These are phyloP conservation scores for Daldinia loculata DNA, from an alignment of 495 filamentous ascomycete species.

Conservation along the genomic window DNA sequence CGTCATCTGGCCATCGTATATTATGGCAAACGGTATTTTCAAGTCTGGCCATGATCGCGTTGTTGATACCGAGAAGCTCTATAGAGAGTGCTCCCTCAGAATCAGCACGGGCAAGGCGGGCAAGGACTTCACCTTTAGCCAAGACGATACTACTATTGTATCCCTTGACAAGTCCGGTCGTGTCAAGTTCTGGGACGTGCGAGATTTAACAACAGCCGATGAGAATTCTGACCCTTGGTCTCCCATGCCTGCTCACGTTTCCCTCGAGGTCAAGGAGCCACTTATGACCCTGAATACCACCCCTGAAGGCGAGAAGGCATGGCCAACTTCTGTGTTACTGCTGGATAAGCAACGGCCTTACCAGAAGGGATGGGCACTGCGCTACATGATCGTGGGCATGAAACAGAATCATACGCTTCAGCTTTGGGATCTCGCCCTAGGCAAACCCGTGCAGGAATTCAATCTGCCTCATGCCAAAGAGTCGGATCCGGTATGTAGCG, in stretches of 20 bases:
- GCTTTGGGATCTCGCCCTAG: constrained; percentile 96
- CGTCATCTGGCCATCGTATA: constrained; percentile 83
- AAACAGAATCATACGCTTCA: constrained; percentile 99
- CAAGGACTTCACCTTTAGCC: constrained; percentile 97
- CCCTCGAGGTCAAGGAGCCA: constrained; percentile 78
- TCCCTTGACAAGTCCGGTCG: constrained; percentile 96
- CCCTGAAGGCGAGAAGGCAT: constrained; percentile 82
- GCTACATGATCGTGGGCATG: constrained; percentile 96
- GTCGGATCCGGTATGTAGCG: constrained; percentile 94
- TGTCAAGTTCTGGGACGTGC: constrained; percentile 97
- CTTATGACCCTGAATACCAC: constrained; percentile 80
- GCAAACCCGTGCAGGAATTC: constrained; percentile 94
- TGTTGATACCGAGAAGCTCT: constrained; percentile 84
- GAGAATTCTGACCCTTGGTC: constrained; percentile 61
- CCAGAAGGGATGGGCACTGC: constrained; percentile 80
- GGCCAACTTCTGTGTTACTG: constrained; percentile 94
- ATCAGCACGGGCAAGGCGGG: constrained; percentile 97
- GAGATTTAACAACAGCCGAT: constrained; percentile 69
- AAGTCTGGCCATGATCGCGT: constrained; percentile 75
- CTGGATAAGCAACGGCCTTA: constrained; percentile 94
- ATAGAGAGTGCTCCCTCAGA: constrained; percentile 83
- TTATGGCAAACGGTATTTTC: constrained; percentile 73
- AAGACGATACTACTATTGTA: constrained; percentile 92
- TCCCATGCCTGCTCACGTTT: constrained; percentile 60
- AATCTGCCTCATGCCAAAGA: constrained; percentile 96